Percentiles rank a stretch among this genome's conserved stretches.
These are phyloP conservation scores for Vachellia pachyceras DNA, from an alignment of 306 rosid genomes.

Conservation along the genomic window DNA sequence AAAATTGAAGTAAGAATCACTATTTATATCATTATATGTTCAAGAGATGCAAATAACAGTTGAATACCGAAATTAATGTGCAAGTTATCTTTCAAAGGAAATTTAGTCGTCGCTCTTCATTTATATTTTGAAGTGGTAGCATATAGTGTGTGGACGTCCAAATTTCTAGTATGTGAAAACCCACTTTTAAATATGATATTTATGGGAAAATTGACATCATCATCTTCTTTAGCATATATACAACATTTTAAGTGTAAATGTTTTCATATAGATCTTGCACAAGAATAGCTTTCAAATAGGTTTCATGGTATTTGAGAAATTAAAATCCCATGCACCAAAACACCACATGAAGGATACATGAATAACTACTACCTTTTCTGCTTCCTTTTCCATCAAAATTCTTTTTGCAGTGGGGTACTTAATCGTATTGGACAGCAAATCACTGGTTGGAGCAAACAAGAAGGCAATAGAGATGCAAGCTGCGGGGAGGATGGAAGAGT, in stretches of 20 bases:
- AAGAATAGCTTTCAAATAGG: not conserved
- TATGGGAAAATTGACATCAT: not conserved
- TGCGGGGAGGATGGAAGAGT: conserved; percentile 51
- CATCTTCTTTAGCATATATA: not conserved
- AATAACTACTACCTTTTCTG: no score
- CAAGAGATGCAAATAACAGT: not conserved
- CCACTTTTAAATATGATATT: not conserved
- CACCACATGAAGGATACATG: not conserved
- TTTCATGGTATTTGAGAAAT: not conserved
- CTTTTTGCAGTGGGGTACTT: conserved; percentile 69
- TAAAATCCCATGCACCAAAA: not conserved
- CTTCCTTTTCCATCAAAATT: conserved; percentile 17
- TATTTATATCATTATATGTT: not conserved
- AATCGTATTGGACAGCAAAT: conserved; percentile 50
- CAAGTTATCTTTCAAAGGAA: not conserved
- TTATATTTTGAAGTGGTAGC: not conserved
- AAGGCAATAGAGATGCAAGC: conserved; percentile 49
- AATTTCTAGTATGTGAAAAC: not conserved
- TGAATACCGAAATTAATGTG: not conserved
- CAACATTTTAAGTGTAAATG: not conserved
- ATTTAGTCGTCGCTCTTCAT: not conserved
- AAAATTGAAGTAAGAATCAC: not conserved
- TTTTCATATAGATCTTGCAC: not conserved
- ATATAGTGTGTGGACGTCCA: not conserved
- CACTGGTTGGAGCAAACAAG: conserved; percentile 56